phyloP scores from a whole-genome alignment of 2,329 filamentous ascomycete species.

The Paracoccidioides brasiliensis region DNA sequence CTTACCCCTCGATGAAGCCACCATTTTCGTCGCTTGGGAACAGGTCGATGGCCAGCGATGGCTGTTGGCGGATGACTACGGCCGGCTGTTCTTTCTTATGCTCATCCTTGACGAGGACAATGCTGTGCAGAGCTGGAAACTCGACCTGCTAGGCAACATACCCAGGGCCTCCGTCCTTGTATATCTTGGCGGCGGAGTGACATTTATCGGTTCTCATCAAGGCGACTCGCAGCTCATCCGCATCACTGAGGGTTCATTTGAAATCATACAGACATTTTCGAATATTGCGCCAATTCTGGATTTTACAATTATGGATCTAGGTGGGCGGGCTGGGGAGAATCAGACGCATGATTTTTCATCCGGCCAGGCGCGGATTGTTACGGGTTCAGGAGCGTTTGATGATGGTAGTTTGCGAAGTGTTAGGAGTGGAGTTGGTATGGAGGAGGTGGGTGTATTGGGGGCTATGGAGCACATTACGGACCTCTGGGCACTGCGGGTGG shows the following conservation, averaged over 20 bases:
- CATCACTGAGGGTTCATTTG: constrained; percentile 47
- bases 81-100: constrained; percentile 70
- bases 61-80: constrained; percentile 86
- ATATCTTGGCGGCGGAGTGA: constrained; percentile 51
- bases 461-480: constrained; percentile 63
- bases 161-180: constrained; percentile 67
- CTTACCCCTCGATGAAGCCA: constrained; percentile 55
- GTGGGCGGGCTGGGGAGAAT: constrained; percentile 63
- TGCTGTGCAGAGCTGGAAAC: constrained; percentile 58
- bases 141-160: constrained; percentile 53
- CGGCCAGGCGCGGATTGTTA: constrained; percentile 84
- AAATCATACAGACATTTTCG: constrained; percentile 58
- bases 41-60: constrained; percentile 69
- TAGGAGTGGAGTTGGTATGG: constrained; percentile 81
- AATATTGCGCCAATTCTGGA: constrained; percentile 90
- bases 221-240: constrained; percentile 77
- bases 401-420: constrained; percentile 84
- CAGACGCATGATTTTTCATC: constrained; percentile 86
- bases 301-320: constrained; percentile 93
- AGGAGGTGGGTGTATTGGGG: constrained; percentile 70
- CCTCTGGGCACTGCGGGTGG: constrained; percentile 54
- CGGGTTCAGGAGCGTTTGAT: constrained; percentile 78
- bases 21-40: constrained; percentile 86
- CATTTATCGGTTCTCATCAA: constrained; percentile 86
- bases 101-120: constrained; percentile 52